Evolutionary conservation across 2,329 filamentous ascomycete species (phyloP).

Genomic region (Colletotrichum chlorophyti): DNA sequence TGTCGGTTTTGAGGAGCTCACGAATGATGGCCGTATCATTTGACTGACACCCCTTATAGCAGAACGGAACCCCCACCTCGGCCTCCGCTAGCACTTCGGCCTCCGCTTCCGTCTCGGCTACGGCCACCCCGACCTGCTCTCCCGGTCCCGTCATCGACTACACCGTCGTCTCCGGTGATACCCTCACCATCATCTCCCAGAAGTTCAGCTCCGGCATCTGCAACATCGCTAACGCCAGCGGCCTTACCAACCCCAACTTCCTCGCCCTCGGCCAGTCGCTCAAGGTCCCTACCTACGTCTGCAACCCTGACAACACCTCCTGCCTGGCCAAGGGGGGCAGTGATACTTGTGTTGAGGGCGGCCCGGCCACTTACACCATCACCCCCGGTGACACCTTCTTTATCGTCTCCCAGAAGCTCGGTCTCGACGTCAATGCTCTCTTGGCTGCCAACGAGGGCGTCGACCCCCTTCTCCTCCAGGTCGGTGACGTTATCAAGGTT

Average conservation of each 20-base stretch:
- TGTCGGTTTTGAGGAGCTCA: too few relatives aligned
- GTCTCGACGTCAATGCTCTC: conserved; percentile 5
- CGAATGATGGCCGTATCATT: too few relatives aligned
- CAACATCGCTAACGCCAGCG: conserved; percentile 8
- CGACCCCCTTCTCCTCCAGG: conserved; percentile 1
- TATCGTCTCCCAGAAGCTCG: background rate
- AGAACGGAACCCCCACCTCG: background rate
- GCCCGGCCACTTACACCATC: conserved; percentile 2
- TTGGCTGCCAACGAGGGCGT: conserved; percentile 6
- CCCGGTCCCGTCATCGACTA: conserved; percentile 8
- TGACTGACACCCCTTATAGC: background rate
- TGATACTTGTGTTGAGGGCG: background rate
- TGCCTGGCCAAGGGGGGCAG: conserved; percentile 6
- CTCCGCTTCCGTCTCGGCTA: background rate
- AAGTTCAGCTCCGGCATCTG: conserved; percentile 20
- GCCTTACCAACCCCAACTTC: conserved; percentile 12
- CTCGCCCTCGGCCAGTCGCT: background rate
- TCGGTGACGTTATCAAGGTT: conserved; percentile 9
- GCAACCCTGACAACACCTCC: conserved; percentile 23
- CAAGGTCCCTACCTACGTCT: conserved; percentile 10
- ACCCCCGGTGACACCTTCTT: conserved; percentile 12
- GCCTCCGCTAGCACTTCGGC: background rate
- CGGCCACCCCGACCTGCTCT: conserved; percentile 9
- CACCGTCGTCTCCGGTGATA: conserved; percentile 6
- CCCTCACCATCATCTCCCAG: conserved; percentile 15